Evolutionary conservation across 305 asterid genomes (phyloP).

Genomic region (Coffea humblotiana): DNA sequence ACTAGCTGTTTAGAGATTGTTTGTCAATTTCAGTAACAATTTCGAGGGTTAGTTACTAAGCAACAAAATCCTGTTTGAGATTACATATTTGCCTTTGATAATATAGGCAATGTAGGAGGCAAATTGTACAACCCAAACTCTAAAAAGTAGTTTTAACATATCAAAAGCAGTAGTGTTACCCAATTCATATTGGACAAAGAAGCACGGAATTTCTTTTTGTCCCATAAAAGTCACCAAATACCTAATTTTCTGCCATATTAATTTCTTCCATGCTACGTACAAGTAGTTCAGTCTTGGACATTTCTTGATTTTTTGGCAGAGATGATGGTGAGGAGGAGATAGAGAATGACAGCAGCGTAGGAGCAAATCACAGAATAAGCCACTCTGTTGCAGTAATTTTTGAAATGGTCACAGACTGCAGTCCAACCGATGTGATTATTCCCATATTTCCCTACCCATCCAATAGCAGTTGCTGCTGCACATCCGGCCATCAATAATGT

Average conservation of each 20-base stretch:
- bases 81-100: too few relatives aligned
- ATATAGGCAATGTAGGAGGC: background rate
- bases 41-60: background rate
- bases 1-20: background rate
- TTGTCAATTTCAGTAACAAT: background rate
- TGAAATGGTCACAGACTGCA: constrained; percentile 49
- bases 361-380: constrained; percentile 27
- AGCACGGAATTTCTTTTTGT: background rate
- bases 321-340: constrained; percentile 38
- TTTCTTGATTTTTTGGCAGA: constrained; percentile 43
- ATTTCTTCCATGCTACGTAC: background rate
- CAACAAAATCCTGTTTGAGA: background rate
- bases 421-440: constrained; percentile 60
- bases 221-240: background rate
- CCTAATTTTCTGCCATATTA: background rate
- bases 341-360: constrained; percentile 27
- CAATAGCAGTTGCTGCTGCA: constrained; percentile 56
- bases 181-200: too few relatives aligned
- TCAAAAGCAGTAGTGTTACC: too few relatives aligned
- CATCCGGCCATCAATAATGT: constrained; percentile 43
- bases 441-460: constrained; percentile 58
- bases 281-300: constrained; percentile 9
- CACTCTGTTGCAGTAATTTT: constrained; percentile 41
- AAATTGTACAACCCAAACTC: too few relatives aligned
- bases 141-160: too few relatives aligned